A percentile compares a stretch with the other conserved stretches of the same genome.
phyloP scores from a whole-genome alignment of 2,329 filamentous ascomycete species.

The Microascus cirrosus region DNA sequence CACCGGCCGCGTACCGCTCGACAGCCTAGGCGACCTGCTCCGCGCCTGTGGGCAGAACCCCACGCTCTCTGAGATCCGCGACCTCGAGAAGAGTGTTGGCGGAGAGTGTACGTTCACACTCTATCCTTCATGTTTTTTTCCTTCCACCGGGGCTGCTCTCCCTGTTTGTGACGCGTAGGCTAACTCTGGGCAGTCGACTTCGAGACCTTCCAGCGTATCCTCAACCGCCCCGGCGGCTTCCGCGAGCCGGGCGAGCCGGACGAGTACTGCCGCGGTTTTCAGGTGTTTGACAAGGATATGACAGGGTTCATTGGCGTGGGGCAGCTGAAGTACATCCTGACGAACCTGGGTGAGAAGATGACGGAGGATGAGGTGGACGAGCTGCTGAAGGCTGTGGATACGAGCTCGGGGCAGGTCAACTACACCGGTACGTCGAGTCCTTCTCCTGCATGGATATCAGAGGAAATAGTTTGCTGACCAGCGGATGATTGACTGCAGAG shows the following conservation, averaged over 20 bases:
- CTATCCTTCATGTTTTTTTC: neutral
- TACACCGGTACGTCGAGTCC: constrained; percentile 62
- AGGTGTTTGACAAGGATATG: constrained; percentile 99
- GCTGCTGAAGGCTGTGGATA: constrained; percentile 95
- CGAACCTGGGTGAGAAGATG: constrained; percentile 98
- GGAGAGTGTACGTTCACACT: constrained; percentile 66
- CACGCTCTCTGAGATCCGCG: constrained; percentile 81
- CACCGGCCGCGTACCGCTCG: constrained; percentile 79
- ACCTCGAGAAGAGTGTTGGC: constrained; percentile 83
- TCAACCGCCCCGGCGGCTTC: constrained; percentile 96
- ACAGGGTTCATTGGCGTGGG: constrained; percentile 96
- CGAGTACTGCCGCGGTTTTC: constrained; percentile 96
- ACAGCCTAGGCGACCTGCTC: constrained; percentile 83
- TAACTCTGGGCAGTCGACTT: constrained; percentile 65
- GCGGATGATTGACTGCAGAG: constrained; percentile 33
- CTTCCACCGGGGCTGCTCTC: neutral
- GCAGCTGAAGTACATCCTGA: constrained; percentile 95
- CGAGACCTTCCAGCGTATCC: constrained; percentile 89
- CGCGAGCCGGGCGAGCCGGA: constrained; percentile 95
- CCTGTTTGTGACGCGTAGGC: neutral
- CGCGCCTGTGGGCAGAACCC: constrained; percentile 97
- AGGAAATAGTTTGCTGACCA: neutral
- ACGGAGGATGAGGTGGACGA: constrained; percentile 97
- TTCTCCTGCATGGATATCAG: neutral
- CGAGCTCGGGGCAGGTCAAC: constrained; percentile 92